Base-by-base conservation (phyloP, 345 rosid species). In the Salix udensis region DNA sequence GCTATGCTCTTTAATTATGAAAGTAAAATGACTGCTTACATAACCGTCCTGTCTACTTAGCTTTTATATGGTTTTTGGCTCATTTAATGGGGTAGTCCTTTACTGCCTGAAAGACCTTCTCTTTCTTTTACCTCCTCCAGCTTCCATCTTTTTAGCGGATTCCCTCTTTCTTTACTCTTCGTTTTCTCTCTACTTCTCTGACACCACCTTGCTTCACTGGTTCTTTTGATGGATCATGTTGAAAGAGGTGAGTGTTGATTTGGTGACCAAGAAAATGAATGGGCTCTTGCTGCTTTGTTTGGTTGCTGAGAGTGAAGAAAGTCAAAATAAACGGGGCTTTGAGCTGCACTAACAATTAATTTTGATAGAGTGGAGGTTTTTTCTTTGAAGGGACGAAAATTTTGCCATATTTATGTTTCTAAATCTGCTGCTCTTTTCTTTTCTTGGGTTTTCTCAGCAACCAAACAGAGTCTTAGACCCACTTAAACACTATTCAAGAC, bases 11-110 rank as follows among this genome's bases (percentile, higher is more conserved):
- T 9, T 34, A 44, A 65, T 78, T 74, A 36, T 46, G 68, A 36
- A 46, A 52, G 18, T 44, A 73, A 46, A 58, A 40, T 39, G 78
- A 73, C 67, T 65, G 26, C 61, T 58, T 64, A 74, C 81, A 78
- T 82, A 82, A 82, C 82, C 83, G 78, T 75, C 78, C 14, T 44
- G 62, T 71, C 60, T 73, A 14, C 37, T 64, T 34, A 13, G 65
- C 69, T 55, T 34, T 72, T 15, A 9, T 21, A 11, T 15, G 12
- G 12, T 64, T 11, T 78, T 73, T 69, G 72, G 73, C 76, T 84
- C 88, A 58, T 88, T 58, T 81, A 83, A 86, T 86, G 91, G 87
- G 86, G 74, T 85, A 73, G 86, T 58, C 71, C 77, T 78, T 68
- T 73, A 68, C 70, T 74, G 67, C 86, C 78, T 80, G 68, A 71